Evolutionary conservation across 495 filamentous ascomycete genomes (phyloP), one percentile per base, ranked within the genome.

Genomic region (Neurospora africana): DNA sequence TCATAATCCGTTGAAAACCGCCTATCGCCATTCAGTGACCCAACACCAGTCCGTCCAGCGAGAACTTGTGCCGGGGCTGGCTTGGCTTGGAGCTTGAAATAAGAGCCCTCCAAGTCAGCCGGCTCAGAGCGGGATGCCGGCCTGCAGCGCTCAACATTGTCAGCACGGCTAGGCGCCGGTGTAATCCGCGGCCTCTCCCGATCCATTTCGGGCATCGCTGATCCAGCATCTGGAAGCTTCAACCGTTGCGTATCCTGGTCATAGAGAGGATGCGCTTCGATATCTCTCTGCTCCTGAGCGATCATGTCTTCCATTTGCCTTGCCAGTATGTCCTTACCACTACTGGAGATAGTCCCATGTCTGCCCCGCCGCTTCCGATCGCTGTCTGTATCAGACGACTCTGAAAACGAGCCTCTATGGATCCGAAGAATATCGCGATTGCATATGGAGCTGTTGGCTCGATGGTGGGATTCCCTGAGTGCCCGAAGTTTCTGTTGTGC

Each of bases 291-390:
- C 74, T 89, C 88, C 43, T 81, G 85, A 5, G 82, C 86, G 15
- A 91, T 81, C 82, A 91, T 85, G n/a, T 88, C 84, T 74, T 86
- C 83, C 87, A 92, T 90, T 73, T 91, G 90, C 75, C 88, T 89
- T 71, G 89, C 88, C 8, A 93, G 80, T 17, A 90, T 83, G 37
- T 87, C 87, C 72, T 81, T 87, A 40, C 85, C 79, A 58, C 74
- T 77, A 73, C 82, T 76, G 68, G 74, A 81, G 21, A 83, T 80
- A 11, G 78, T 84, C 23, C 78, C 79, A 19, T 61, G 77, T 39
- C 83, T 81, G 21, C 41, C 75, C 53, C 82, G 77, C 67, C 79
- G 79, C 36, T 78, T 78, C 11, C 80, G 76, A 58, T 85, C 84
- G 33, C 72, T 82, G 70, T 85, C 84, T 8, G 81, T 85, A 53